These are phyloP conservation scores for Austroboletus rostrupii DNA, from an alignment of 1,284 basidiomycete genomes.

Conservation along the genomic window DNA sequence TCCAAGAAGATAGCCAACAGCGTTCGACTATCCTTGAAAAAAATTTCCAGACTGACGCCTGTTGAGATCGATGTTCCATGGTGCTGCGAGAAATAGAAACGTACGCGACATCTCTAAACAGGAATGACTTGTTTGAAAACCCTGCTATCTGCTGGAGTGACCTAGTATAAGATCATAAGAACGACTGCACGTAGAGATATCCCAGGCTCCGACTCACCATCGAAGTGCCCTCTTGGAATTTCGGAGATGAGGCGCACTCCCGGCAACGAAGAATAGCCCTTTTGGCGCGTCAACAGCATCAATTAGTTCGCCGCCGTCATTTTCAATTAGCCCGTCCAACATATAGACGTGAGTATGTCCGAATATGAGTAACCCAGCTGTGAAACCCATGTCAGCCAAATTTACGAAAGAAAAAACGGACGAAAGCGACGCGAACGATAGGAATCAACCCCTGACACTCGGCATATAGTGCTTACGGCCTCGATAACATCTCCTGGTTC, in stretches of 20 bases:
- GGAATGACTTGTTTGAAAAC: conserved; percentile 78
- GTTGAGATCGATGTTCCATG: conserved; percentile 1
- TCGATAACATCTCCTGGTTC: conserved; percentile 90
- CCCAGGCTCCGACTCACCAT: conserved; percentile 50
- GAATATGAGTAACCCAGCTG: conserved; percentile 84
- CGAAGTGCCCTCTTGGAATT: conserved; percentile 73
- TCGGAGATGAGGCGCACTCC: conserved; percentile 77
- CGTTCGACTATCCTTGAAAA: conserved; percentile 85
- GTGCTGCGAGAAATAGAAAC: conserved; percentile 28
- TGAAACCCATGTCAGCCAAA: background rate
- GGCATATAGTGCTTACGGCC: conserved; percentile 82
- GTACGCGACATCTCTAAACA: conserved; percentile 88
- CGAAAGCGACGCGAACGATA: conserved; percentile 55
- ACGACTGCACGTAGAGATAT: conserved; percentile 46
- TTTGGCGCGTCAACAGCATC: conserved; percentile 85
- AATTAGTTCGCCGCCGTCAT: conserved; percentile 83
- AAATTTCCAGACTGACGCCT: conserved; percentile 70
- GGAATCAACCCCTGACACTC: conserved; percentile 84
- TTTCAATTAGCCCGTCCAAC: conserved; percentile 89
- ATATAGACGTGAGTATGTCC: conserved; percentile 86
- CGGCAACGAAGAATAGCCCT: conserved; percentile 80
- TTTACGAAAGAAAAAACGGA: background rate
- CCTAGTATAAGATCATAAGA: conserved; percentile 41
- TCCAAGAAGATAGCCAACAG: conserved; percentile 77
- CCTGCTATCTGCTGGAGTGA: conserved; percentile 74